A percentile compares a stretch with the other conserved stretches of the same genome.
Evolutionary conservation across 2,329 filamentous ascomycete genomes (phyloP).

Genomic region (Claviceps citrina): DNA sequence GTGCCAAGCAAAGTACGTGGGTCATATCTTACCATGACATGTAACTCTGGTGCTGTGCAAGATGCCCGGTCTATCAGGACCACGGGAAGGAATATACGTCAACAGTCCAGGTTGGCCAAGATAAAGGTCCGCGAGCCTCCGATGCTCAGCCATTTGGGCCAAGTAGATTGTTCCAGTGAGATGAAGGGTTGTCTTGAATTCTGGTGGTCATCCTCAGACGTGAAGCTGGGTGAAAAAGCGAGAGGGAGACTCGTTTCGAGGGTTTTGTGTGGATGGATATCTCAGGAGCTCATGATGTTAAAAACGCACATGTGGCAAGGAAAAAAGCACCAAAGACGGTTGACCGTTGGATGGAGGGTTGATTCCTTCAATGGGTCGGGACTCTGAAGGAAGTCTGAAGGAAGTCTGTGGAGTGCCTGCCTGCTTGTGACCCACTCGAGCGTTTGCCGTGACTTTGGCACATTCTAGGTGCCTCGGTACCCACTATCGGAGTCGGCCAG

Average conservation of each 20-base stretch:
- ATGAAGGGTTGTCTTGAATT: slow-evolving; percentile 12
- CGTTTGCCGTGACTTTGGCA: too few relatives aligned
- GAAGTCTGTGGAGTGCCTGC: too few relatives aligned
- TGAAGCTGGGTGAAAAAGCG: background rate
- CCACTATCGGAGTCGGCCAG: slow-evolving; percentile 1
- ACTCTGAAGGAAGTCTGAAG: background rate
- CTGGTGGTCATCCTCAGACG: slow-evolving; percentile 6
- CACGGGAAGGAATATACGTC: slow-evolving; percentile 16
- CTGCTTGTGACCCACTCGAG: slow-evolving; percentile 10
- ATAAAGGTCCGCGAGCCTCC: slow-evolving; percentile 17
- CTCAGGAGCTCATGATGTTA: background rate
- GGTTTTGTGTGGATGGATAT: background rate
- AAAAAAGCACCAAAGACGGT: too few relatives aligned
- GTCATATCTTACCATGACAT: slow-evolving; percentile 12
- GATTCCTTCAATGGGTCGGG: too few relatives aligned
- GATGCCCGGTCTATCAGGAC: slow-evolving; percentile 13
- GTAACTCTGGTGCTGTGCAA: slow-evolving; percentile 18
- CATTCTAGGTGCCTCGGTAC: too few relatives aligned
- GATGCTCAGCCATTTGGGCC: slow-evolving; percentile 23
- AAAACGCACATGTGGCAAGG: too few relatives aligned
- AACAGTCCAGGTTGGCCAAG: slow-evolving; percentile 20
- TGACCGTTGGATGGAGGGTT: too few relatives aligned
- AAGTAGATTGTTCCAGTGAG: slow-evolving; percentile 17
- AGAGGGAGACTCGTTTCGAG: background rate
- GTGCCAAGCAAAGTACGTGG: background rate